Conservation (phyloP, 2,329 filamentous ascomycete genomes). For the Aspergillus vadensis region DNA sequence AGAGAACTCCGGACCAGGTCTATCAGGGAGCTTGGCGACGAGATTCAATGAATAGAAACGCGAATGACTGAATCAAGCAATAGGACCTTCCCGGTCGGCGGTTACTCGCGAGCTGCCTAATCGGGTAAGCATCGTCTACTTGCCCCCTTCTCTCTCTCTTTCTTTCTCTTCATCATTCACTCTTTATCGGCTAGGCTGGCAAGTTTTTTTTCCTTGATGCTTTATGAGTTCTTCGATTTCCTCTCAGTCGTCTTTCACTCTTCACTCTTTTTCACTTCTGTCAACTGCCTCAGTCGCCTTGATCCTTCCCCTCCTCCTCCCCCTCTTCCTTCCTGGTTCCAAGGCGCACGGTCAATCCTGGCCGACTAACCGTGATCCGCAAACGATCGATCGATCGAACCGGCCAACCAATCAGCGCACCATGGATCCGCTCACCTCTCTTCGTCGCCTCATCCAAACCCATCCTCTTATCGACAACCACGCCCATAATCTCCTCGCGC, state of each 20-base stretch:
- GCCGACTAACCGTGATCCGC: not conserved
- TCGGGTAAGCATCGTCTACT: conserved; percentile 18
- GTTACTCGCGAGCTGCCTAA: conserved; percentile 12
- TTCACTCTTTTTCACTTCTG: not conserved
- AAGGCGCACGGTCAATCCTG: not conserved
- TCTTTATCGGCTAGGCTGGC: not conserved
- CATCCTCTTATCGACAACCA: conserved; percentile 53
- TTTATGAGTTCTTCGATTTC: not conserved
- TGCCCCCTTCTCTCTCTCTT: not conserved
- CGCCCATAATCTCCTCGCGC: conserved; percentile 48
- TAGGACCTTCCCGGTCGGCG: conserved; percentile 2
- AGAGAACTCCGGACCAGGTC: not conserved
- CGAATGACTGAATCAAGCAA: not conserved
- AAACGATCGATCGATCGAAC: conserved; percentile 9
- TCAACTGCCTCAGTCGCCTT: no score
- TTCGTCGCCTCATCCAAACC: conserved; percentile 40
- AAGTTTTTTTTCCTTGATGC: not conserved
- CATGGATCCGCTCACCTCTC: conserved; percentile 33
- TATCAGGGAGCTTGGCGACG: not conserved
- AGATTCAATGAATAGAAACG: not conserved
- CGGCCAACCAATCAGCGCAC: conserved; percentile 7
- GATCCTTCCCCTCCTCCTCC: not conserved
- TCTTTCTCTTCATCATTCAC: conserved; percentile 1
- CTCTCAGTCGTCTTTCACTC: not conserved
- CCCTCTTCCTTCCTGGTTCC: not conserved